Percentiles rank a stretch among this genome's conserved stretches.
Evolutionary conservation across 768 basidiomycete genomes (phyloP).

Genomic region (Rhodotorula paludigena): DNA sequence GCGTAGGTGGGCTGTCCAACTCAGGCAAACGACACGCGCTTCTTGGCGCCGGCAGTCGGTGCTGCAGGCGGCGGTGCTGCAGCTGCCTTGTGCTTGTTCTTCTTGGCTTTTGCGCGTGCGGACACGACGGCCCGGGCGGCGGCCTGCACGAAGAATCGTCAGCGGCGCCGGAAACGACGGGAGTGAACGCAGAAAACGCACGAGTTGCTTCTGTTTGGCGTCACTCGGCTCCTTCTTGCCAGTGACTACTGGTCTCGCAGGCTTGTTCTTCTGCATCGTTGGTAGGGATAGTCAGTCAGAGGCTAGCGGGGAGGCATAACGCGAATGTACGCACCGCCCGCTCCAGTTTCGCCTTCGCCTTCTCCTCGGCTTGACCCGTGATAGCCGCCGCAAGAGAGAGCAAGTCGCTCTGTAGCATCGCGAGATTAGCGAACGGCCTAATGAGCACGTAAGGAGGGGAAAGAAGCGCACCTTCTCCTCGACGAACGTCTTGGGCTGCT

Average conservation of each 20-base stretch:
- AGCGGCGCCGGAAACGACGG: neutral
- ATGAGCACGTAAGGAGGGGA: neutral
- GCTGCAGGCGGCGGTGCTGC: neutral
- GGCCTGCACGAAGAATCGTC: neutral
- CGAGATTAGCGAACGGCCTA: neutral
- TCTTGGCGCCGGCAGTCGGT: slow-evolving; percentile 7
- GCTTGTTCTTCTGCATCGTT: slow-evolving; percentile 3
- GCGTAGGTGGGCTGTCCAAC: neutral
- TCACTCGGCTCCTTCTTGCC: slow-evolving; percentile 3
- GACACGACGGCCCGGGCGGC: slow-evolving; percentile 19
- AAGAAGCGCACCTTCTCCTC: slow-evolving; percentile 25
- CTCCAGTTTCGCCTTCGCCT: slow-evolving; percentile 1
- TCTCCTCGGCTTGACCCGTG: slow-evolving; percentile 10
- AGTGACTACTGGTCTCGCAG: neutral
- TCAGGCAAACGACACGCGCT: slow-evolving; percentile 26
- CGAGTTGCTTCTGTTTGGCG: slow-evolving; percentile 22
- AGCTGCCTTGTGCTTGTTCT: slow-evolving; percentile 9
- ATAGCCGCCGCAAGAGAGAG: slow-evolving; percentile 17
- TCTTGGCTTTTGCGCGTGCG: slow-evolving; percentile 23
- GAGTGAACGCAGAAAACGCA: neutral
- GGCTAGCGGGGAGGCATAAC: no score
- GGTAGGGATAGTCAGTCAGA: neutral
- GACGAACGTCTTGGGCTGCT: slow-evolving; percentile 20
- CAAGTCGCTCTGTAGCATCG: slow-evolving; percentile 11
- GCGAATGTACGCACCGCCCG: neutral